Base-by-base conservation (phyloP, 2,329 filamentous ascomycete species). In the Tetracladium maxilliforme region DNA sequence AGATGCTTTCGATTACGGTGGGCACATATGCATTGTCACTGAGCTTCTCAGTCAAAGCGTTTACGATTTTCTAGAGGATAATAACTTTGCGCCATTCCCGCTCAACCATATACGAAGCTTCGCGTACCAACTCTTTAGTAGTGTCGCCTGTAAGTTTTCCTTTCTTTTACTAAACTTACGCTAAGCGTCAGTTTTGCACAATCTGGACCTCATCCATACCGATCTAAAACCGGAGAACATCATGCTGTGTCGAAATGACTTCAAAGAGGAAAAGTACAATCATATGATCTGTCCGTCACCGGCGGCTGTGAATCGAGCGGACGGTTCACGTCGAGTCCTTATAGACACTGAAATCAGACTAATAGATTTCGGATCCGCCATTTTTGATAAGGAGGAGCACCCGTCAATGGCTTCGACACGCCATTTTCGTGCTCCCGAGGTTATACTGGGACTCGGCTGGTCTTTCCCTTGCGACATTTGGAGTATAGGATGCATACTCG, bases 41-140 rank as follows among this genome's bases (percentile, higher is more conserved):
- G 70, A 76, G 35, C 52, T 76, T 4, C 68, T 95, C 16, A 87
- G 87, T 23, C 87, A 94, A 44, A 95, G 87, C 41, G 87, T 98
- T 26, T 98, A 98, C 47, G 90, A 98, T 53, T 98, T 98, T 40
- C 64, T 98, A 23, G 98, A 98, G 57, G 75, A 77, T 43, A 95
- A 95, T 44, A 69, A 71, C 35, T 98, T 98, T 45, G 84, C 93
- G 11, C 90, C 90, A 1, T 98, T 98, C 44, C 90, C 90, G 10
- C 95, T 92, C 60, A 94, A 84, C 36, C 90, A 98, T 51, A 98
- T 98, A 30, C 90, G 95, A 50, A 87, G 71, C 47, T 95, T 98
- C 60, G 90, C 90, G 23, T 73, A 87, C 24, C 90, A 98, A 47
- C 61, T 98, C 10, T 80, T 98, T 33, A 95, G 86, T n/a, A 95